These are phyloP conservation scores for Coniferiporia sulphurascens DNA, from an alignment of 1,284 basidiomycete genomes.

Conservation along the genomic window DNA sequence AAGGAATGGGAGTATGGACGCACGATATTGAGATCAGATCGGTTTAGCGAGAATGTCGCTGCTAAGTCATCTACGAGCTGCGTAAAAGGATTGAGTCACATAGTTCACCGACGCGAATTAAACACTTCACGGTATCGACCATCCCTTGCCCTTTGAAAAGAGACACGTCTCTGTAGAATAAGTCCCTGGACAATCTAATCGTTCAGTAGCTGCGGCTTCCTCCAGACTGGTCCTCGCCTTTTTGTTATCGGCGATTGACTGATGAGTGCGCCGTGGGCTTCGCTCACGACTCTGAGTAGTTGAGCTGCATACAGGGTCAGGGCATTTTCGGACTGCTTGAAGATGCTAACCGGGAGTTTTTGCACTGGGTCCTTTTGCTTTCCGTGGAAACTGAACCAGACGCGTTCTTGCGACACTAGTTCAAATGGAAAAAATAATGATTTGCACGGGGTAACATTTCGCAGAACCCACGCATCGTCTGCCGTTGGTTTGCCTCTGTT, in stretches of 20 bases:
- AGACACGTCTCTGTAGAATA: constrained; percentile 79
- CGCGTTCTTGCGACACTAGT: constrained; percentile 20
- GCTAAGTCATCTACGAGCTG: constrained; percentile 87
- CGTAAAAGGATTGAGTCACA: constrained; percentile 3
- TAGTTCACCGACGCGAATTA: not conserved
- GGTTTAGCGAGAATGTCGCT: constrained; percentile 68
- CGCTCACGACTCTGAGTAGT: constrained; percentile 53
- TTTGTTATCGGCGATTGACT: constrained; percentile 59
- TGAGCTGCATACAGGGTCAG: constrained; percentile 43
- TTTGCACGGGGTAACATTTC: not conserved
- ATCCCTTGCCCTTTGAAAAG: constrained; percentile 71
- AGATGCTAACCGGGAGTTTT: constrained; percentile 43
- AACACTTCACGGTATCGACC: constrained; percentile 60
- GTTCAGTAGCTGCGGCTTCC: not conserved
- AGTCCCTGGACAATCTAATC: constrained; percentile 49
- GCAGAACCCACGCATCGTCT: constrained; percentile 23
- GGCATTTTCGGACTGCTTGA: not conserved
- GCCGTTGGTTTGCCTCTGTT: constrained; percentile 26
- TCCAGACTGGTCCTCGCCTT: constrained; percentile 39
- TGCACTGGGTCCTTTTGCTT: constrained; percentile 39
- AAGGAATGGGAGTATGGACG: constrained; percentile 22
- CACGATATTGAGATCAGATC: constrained; percentile 79
- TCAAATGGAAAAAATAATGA: constrained; percentile 6
- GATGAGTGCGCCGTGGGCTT: constrained; percentile 59
- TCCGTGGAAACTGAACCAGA: constrained; percentile 33